phyloP scores from a whole-genome alignment of 1,284 basidiomycete genomes.

The Kalmanozyma brasiliensis region DNA sequence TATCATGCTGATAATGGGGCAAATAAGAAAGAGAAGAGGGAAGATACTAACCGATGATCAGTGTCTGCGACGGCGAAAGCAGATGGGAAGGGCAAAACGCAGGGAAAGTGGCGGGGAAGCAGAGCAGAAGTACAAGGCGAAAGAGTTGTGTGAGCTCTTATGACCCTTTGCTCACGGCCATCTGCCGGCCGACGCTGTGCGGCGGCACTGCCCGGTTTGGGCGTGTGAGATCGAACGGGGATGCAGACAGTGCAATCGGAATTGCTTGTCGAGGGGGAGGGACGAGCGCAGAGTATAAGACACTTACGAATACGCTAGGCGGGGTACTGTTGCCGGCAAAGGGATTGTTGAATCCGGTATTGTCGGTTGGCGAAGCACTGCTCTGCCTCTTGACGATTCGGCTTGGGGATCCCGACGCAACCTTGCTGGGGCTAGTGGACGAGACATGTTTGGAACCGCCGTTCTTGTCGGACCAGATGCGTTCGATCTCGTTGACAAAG shows the following conservation, averaged over 20 bases:
- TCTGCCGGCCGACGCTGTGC: too few relatives aligned
- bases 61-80: conserved; percentile 34
- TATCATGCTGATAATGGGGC: conserved; percentile 1
- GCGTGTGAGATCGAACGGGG: too few relatives aligned
- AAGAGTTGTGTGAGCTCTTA: conserved; percentile 18
- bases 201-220: too few relatives aligned
- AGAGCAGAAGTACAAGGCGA: conserved; percentile 6
- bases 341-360: conserved; percentile 17
- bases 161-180: too few relatives aligned
- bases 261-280: neutral
- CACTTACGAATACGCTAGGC: conserved; percentile 61
- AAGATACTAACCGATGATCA: conserved; percentile 59
- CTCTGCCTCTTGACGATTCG: conserved; percentile 29
- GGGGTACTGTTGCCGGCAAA: conserved; percentile 42
- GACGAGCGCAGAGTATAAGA: neutral
- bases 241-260: too few relatives aligned
- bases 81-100: neutral
- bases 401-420: conserved; percentile 1
- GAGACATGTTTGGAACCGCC: conserved; percentile 2
- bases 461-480: conserved; percentile 38
- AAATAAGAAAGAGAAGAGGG: conserved; percentile 8
- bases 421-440: conserved; percentile 1
- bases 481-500: conserved; percentile 56
- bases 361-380: conserved; percentile 19
- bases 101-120: neutral